Evolutionary conservation across 169 alveolate genomes (phyloP).

Genomic region (Babesia ovis): DNA sequence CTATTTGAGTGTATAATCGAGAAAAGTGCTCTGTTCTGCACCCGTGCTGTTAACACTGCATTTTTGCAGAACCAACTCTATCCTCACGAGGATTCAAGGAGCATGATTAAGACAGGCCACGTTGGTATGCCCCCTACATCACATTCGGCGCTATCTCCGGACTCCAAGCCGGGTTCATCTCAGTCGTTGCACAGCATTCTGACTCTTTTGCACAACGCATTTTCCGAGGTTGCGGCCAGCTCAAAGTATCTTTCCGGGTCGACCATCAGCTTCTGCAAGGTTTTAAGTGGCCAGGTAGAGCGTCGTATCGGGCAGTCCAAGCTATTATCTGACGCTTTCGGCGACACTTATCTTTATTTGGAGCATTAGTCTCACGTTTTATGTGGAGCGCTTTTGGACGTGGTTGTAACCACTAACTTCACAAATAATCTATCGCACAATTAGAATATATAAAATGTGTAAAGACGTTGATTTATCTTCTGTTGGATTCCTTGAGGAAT

Average conservation of each 20-base stretch:
- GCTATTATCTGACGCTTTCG: conserved; percentile 11
- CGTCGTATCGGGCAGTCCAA: conserved; percentile 18
- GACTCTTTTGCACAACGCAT: conserved; percentile 31
- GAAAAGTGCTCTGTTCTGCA: conserved; percentile 16
- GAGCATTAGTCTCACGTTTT: neutral
- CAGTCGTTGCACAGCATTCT: conserved; percentile 15
- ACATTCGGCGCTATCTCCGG: too few species aligned
- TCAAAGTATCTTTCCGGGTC: conserved; percentile 6
- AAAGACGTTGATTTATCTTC: neutral
- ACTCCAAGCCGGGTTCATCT: too few species aligned
- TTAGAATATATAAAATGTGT: neutral
- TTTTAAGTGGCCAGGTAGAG: neutral
- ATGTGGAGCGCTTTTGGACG: neutral
- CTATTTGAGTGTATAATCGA: conserved; percentile 34
- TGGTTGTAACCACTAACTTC: neutral
- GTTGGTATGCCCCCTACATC: neutral
- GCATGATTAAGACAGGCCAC: too few species aligned
- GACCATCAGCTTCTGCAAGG: conserved; percentile 8
- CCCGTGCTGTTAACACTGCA: conserved; percentile 26
- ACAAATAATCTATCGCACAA: conserved; percentile 10
- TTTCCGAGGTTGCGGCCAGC: conserved; percentile 18
- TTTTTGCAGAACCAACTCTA: conserved; percentile 42
- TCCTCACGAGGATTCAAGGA: conserved; percentile 4
- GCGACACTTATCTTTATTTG: conserved; percentile 11
- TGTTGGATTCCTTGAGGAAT: conserved; percentile 37